Percentiles rank a stretch among this genome's conserved stretches.
These are phyloP conservation scores for Pyrus pyrifolia DNA, from an alignment of 306 rosid species.

Conservation along the genomic window DNA sequence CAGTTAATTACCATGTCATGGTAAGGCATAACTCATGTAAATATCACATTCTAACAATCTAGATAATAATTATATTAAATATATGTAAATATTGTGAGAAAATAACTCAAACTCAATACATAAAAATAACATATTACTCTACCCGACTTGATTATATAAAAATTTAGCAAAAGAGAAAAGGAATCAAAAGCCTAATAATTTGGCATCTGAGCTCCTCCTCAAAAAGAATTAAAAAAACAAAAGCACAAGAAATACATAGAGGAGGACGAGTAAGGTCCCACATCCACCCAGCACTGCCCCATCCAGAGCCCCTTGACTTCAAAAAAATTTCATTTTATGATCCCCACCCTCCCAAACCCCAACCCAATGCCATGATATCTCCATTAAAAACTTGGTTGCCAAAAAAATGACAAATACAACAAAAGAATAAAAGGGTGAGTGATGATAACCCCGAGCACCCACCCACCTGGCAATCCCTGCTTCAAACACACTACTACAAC, in stretches of 20 bases:
- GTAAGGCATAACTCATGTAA: too few species aligned
- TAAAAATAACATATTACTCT: too few species aligned
- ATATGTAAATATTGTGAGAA: too few species aligned
- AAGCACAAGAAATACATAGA: background rate
- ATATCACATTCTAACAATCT: too few species aligned
- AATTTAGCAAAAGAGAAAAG: background rate
- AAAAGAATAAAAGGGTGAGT: slow-evolving; percentile 19
- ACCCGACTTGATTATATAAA: too few species aligned
- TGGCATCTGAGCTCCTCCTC: slow-evolving; percentile 2
- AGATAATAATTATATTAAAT: too few species aligned
- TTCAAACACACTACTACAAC: slow-evolving; percentile 6
- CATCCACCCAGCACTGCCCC: background rate
- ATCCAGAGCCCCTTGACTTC: slow-evolving; percentile 50
- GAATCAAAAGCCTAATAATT: background rate
- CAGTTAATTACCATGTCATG: too few species aligned
- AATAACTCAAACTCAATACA: too few species aligned
- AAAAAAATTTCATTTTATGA: background rate
- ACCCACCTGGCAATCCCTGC: slow-evolving; percentile 14
- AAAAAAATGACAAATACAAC: slow-evolving; percentile 21
- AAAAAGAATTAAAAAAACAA: background rate
- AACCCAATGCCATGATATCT: background rate
- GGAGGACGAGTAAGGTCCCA: slow-evolving; percentile 5
- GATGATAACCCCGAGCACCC: slow-evolving; percentile 21
- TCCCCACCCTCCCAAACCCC: background rate
- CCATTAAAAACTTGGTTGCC: slow-evolving; percentile 14